Base-by-base conservation (phyloP, 129 eudicot species). In the Apium graveolens region DNA sequence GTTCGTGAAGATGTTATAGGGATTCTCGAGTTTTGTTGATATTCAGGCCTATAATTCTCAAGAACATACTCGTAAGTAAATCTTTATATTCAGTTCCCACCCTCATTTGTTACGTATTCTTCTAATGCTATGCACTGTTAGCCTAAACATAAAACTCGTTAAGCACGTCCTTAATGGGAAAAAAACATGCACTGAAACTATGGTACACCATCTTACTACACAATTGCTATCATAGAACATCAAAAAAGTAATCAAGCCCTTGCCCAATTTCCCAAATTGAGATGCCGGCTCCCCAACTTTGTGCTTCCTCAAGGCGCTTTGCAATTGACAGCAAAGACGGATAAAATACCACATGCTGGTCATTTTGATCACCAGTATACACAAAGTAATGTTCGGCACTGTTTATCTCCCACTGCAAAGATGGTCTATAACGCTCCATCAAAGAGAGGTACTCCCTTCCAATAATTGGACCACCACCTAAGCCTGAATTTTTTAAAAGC, bases 211-310 rank as follows among this genome's bases (percentile, higher is more conserved):
- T 79, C 46, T 13, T 13, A n/a, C 32, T 29, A 27, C 39, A 29
- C 5, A 70, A 53, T 0, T 16, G 39, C 68, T 73, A 55, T 76
- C 86, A 95, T 37, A 95, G 77, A 53, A 95, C 66, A 81, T 89
- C 89, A 73, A 88, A 90, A 82, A 91, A 88, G 76, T 86, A 95
- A 83, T 95, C 97, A 77, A 95, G 80, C 72, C 99, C 99, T 88
- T 95, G 99, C 68, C 99, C 99, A 7, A 95, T 92, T 87, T 95
- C 97, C 97, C 99, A 92, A 51, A 92, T 92, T 49, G 99, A 92
- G 81, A 95, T 83, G 77, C 92, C 96, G 20, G 92, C 96, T 27
- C 90, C 90, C 97, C 92, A 88, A 20, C 89, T 84, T 5, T 83
- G 87, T 74, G 99, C 97, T 85, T 84, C 99, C 84, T 88, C 89